Base-by-base conservation (phyloP, 257 asterid genomes). In the Fraxinus excelsior region DNA sequence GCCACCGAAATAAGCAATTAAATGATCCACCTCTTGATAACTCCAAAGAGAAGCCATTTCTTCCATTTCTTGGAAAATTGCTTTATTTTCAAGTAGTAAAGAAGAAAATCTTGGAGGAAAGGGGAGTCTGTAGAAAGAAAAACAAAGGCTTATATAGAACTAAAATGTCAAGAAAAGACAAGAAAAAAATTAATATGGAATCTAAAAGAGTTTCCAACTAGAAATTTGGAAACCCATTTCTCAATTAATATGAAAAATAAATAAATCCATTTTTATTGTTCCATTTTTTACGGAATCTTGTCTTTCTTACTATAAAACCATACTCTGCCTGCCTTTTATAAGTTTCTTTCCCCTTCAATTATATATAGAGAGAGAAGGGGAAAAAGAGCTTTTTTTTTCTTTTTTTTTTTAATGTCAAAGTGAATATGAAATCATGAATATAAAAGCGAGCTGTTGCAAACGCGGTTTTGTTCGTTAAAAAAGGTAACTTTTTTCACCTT, bases 11-110 rank as follows among this genome's bases (percentile, higher is more conserved):
- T 26, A 7, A 72, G 56, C 19, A 72, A 49, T 28, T 21, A 14
- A 60, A 60, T 23, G 40, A 74, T 80, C 60, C 65, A 93, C 98
- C 98, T 90, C 89, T 69, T 88, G 85, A 76, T 84, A 90, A 79
- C 80, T 83, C 93, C 93, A 93, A 7, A 85, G 70, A 74, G 92
- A 80, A 80, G 87, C 76, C 82, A 91, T 83, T 37, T 90, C 97
- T n/a, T 82, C 90, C 92, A 91, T 90, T 67, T 69, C 35, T 60
- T 11, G 44, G 70, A 70, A 14, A 35, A 37, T 18, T 5, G 0
- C 14, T n/a, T 5, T 53, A 16, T 19, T 4, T 51, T 53, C 25
- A 53, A 53, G 70, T 6, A 76, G 46, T 34, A 74, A 84, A 38
- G 82, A 65, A 72, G 73, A 42, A 77, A 77, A 67, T 70, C 21